Evolutionary conservation across 805 yeast genomes (phyloP).

Genomic region (Kuraishia capsulata): DNA sequence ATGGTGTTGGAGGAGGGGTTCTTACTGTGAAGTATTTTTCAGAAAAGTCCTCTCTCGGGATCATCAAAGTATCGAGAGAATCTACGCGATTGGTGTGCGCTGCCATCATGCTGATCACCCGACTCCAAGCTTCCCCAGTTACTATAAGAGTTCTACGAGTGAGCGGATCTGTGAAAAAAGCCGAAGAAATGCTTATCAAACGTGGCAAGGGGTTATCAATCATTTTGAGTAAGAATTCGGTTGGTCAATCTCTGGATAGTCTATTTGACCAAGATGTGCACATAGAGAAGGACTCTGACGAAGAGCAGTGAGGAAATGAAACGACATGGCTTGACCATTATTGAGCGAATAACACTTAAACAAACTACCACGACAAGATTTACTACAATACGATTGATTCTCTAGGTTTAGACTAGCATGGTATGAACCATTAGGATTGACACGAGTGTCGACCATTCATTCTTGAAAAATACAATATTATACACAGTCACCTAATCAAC

Average conservation of each 20-base stretch:
- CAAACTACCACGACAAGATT: too few relatives aligned
- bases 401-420: too few relatives aligned
- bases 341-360: too few relatives aligned
- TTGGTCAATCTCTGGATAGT: slow-evolving; percentile 4
- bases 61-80: slow-evolving; percentile 65
- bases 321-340: too few relatives aligned
- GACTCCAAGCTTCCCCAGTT: slow-evolving; percentile 38
- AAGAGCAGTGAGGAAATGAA: too few relatives aligned
- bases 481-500: too few relatives aligned
- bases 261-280: slow-evolving; percentile 4
- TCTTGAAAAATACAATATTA: too few relatives aligned
- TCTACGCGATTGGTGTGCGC: slow-evolving; percentile 55
- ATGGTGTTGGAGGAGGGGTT: slow-evolving; percentile 52
- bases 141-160: slow-evolving; percentile 58
- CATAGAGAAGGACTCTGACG: too few relatives aligned
- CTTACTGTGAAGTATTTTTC: slow-evolving; percentile 73
- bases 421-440: too few relatives aligned
- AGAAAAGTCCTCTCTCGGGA: slow-evolving; percentile 74
- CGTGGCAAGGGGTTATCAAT: slow-evolving; percentile 29
- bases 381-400: too few relatives aligned
- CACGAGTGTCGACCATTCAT: too few relatives aligned
- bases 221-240: slow-evolving; percentile 10
- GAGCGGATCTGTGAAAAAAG: slow-evolving; percentile 81
- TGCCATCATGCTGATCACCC: slow-evolving; percentile 49
- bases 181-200: slow-evolving; percentile 62